Conservation (phyloP, 805 yeast genomes). For the Cyberlindnera samutprakarnensis region DNA sequence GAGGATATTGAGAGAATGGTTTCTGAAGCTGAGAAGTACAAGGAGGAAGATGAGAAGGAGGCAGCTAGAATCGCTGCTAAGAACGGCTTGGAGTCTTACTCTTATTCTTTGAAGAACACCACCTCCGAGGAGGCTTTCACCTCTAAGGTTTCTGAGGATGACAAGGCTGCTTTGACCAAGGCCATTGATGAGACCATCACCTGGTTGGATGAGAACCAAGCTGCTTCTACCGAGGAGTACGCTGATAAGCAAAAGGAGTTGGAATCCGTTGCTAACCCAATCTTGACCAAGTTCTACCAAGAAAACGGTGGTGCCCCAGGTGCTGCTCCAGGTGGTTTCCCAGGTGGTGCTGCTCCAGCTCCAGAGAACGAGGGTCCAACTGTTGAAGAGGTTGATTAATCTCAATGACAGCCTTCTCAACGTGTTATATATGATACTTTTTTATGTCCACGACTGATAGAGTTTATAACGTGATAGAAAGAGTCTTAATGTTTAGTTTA, state of each 20-base stretch:
- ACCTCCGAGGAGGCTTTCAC: constrained; percentile 67
- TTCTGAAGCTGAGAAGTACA: constrained; percentile 93
- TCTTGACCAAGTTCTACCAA: constrained; percentile 94
- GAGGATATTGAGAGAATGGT: constrained; percentile 98
- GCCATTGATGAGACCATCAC: constrained; percentile 79
- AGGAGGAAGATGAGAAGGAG: constrained; percentile 95
- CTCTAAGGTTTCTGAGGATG: constrained; percentile 70
- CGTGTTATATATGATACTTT: too few relatives aligned
- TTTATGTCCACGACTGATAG: too few relatives aligned
- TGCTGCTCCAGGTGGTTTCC: constrained; percentile 42
- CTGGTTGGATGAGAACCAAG: constrained; percentile 91
- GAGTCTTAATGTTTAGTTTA: background rate
- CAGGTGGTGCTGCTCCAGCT: constrained; percentile 46
- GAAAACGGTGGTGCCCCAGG: constrained; percentile 83
- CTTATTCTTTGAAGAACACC: constrained; percentile 86
- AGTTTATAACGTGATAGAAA: background rate
- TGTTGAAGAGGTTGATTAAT: constrained; percentile 71
- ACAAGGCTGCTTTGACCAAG: constrained; percentile 60
- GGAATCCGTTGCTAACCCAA: constrained; percentile 92
- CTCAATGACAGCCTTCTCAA: too few relatives aligned
- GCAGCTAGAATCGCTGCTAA: constrained; percentile 87
- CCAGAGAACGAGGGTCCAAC: constrained; percentile 53
- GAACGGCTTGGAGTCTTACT: constrained; percentile 93
- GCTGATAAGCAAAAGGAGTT: constrained; percentile 92
- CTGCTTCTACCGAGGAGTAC: constrained; percentile 90